Evolutionary conservation across 2,329 filamentous ascomycete species (phyloP), one percentile per base, ranked within the genome.

Genomic region (Pseudocercospora ulei): DNA sequence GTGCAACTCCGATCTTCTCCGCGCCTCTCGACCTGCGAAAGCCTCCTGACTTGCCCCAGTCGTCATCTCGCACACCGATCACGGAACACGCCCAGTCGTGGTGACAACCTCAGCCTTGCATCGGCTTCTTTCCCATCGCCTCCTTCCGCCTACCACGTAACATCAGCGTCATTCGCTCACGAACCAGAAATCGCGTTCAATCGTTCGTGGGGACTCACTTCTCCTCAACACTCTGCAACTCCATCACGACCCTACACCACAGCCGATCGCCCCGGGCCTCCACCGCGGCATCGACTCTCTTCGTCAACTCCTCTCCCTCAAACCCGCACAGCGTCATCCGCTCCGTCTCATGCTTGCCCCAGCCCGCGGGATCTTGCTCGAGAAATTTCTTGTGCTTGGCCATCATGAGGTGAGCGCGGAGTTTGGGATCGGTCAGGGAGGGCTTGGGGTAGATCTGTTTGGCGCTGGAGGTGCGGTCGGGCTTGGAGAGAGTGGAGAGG

Each of bases 361-460:
- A 33, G 3, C 30, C 30, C 5, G 20, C 17, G 3, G 30, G 30
- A 14, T 33, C 30, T 19, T 33, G 30, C 6, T 33, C 30, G n/a
- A 33, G 11, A 22, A 13, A 33, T 19, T 33, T 33, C 30, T 33
- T 33, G n/a, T 33, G 30, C 6, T 33, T 33, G 11, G 30, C 30
- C 30, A 33, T 33, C 30, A 33, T 33, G 3, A 33, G n/a, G 11
- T 33, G 30, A 22, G 30, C 30, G 19, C 30, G 30, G 6, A 33
- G 30, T 22, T 33, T 33, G 17, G 30, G 18, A n/a, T 33, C 30
- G n/a, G 30, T 23, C n/a, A 33, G 18, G 18, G 30, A 33, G 11
- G 30, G 17, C n/a, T 18, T 33, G 4, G 30, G 30, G n/a, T 33
- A 33, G 11, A 22, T 33, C 16, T 33, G 30, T 22, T 33, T 33